Conservation (phyloP, 2,329 filamentous ascomycete species). For the Onygenales sp. region DNA sequence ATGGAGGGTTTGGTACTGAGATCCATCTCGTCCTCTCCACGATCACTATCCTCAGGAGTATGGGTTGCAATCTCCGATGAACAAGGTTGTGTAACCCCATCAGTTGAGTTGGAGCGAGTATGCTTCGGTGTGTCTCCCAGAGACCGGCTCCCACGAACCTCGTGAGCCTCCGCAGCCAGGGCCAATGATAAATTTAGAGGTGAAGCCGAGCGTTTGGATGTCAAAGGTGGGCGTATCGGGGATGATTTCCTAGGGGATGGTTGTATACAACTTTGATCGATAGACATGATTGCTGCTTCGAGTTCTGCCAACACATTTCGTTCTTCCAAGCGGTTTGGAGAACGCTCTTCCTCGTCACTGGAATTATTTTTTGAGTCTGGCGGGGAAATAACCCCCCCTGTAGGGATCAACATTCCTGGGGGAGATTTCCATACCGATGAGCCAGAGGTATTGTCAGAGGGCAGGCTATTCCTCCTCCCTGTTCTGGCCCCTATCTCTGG, state of each 20-base stretch:
- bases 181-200: conserved; percentile 1
- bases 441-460: conserved; percentile 8
- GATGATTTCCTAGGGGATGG: conserved; percentile 15
- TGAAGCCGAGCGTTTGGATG: conserved; percentile 4
- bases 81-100: conserved; percentile 3
- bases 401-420: conserved; percentile 69
- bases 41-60: conserved; percentile 35
- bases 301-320: conserved; percentile 52
- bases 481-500: conserved; percentile 12
- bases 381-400: conserved; percentile 79
- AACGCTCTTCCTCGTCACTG: conserved; percentile 67
- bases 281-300: conserved; percentile 71
- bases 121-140: not conserved
- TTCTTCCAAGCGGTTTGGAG: conserved; percentile 32
- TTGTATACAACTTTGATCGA: conserved; percentile 39
- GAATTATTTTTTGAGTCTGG: conserved; percentile 75
- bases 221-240: conserved; percentile 8
- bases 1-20: conserved; percentile 67
- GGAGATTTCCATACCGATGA: conserved; percentile 62
- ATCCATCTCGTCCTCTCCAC: conserved; percentile 51
- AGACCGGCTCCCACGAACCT: not conserved
- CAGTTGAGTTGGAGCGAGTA: not conserved
- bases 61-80: conserved; percentile 17
- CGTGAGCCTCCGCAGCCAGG: conserved; percentile 1
- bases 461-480: conserved; percentile 1